Conservation (phyloP, 768 basidiomycete genomes). For the Melanogaster broomeanus region DNA sequence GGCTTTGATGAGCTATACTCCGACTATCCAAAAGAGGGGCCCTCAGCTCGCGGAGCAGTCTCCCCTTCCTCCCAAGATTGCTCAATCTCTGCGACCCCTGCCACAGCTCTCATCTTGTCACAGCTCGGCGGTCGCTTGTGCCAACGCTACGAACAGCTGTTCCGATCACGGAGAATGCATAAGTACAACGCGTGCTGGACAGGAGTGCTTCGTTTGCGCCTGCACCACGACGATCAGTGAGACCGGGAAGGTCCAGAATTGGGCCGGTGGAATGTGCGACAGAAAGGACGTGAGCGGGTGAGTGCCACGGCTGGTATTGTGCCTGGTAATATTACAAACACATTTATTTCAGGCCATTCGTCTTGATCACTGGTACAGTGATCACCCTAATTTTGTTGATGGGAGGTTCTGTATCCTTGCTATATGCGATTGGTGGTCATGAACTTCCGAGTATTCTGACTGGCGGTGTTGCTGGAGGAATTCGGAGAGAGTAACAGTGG, state of each 20-base stretch:
- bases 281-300: constrained; percentile 80
- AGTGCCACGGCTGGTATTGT: constrained; percentile 30
- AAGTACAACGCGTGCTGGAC: constrained; percentile 57
- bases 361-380: constrained; percentile 69
- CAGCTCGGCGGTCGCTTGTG: constrained; percentile 52
- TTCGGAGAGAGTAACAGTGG: constrained; percentile 50
- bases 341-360: constrained; percentile 57
- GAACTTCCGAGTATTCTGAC: constrained; percentile 75
- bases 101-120: constrained; percentile 66
- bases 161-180: constrained; percentile 72
- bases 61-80: constrained; percentile 44
- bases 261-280: constrained; percentile 80
- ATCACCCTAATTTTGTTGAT: constrained; percentile 65
- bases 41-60: constrained; percentile 44
- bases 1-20: constrained; percentile 53
- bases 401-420: constrained; percentile 64
- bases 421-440: constrained; percentile 60
- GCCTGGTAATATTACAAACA: constrained; percentile 1
- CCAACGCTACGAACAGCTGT: constrained; percentile 62
- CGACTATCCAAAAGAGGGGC: constrained; percentile 40
- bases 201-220: constrained; percentile 49
- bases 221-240: constrained; percentile 51
- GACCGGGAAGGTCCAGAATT: constrained; percentile 57
- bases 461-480: constrained; percentile 51
- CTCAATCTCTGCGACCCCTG: constrained; percentile 50